These are phyloP conservation scores for Fusarium tricinctum DNA, from an alignment of 2,329 filamentous ascomycete species.

Conservation along the genomic window DNA sequence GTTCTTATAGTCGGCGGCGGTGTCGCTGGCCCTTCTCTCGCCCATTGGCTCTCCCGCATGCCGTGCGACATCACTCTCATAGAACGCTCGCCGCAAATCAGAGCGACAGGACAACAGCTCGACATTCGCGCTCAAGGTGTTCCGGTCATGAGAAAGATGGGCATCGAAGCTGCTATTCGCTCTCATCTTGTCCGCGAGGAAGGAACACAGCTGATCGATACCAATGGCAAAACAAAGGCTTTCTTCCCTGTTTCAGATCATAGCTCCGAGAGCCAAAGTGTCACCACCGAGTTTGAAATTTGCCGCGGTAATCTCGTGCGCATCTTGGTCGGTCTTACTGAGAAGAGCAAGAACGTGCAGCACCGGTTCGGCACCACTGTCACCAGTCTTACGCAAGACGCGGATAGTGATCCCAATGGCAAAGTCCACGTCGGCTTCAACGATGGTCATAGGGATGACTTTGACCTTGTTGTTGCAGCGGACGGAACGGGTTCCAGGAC, in stretches of 20 bases:
- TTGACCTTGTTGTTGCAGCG: conserved; percentile 21
- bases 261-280: neutral
- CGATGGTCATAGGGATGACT: conserved; percentile 9
- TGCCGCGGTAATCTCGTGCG: conserved; percentile 14
- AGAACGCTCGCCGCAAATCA: conserved; percentile 12
- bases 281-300: conserved; percentile 18
- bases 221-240: neutral
- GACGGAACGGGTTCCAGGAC: conserved; percentile 29
- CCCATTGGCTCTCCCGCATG: conserved; percentile 33
- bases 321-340: conserved; percentile 17
- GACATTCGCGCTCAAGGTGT: conserved; percentile 22
- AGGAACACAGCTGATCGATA: conserved; percentile 7
- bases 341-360: conserved; percentile 8
- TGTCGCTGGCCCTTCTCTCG: conserved; percentile 34
- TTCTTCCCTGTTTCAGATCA: neutral
- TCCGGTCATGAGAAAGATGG: conserved; percentile 27
- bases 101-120: conserved; percentile 21
- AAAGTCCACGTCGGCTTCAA: conserved; percentile 18
- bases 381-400: conserved; percentile 11
- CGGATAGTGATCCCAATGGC: conserved; percentile 7
- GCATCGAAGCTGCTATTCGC: conserved; percentile 22
- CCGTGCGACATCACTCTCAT: conserved; percentile 31
- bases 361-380: conserved; percentile 11
- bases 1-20: conserved; percentile 38
- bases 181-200: conserved; percentile 10